Conservation (phyloP, 441 rosid genomes). For the Euphorbia schlechtendalii region DNA sequence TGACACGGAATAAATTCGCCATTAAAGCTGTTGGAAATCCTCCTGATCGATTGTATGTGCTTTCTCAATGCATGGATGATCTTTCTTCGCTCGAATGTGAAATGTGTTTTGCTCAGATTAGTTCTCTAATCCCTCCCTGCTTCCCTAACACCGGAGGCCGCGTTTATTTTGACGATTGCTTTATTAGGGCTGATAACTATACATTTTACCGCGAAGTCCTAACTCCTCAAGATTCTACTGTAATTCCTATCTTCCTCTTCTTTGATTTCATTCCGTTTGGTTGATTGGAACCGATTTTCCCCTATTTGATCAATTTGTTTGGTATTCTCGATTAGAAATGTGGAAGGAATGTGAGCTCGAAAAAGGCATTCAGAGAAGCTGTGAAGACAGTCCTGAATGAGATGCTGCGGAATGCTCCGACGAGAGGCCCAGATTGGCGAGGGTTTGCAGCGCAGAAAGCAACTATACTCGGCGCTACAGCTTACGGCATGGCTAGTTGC, state of each 20-base stretch:
- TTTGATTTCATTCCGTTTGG: too few relatives aligned
- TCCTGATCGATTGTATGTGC: conserved; percentile 28
- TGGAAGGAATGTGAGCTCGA: conserved; percentile 13
- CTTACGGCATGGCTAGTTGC: conserved; percentile 41
- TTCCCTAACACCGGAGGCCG: conserved; percentile 44
- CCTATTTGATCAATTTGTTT: neutral
- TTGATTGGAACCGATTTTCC: neutral
- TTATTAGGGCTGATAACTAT: neutral
- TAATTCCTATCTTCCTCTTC: neutral
- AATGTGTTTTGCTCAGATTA: conserved; percentile 33
- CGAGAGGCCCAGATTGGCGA: neutral
- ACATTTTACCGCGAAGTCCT: neutral
- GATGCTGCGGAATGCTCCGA: conserved; percentile 28
- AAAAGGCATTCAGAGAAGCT: conserved; percentile 17
- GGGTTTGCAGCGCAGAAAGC: conserved; percentile 28
- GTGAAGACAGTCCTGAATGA: conserved; percentile 24
- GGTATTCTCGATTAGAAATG: conserved; percentile 30
- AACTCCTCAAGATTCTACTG: neutral
- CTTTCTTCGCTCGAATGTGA: conserved; percentile 35
- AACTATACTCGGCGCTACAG: conserved; percentile 10
- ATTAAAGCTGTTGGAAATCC: conserved; percentile 28
- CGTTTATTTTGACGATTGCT: conserved; percentile 31
- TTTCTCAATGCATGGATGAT: conserved; percentile 51
- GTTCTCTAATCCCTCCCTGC: conserved; percentile 30
- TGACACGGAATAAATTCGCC: conserved; percentile 30